Conservation (phyloP, 192 early-diverging fungal genomes). For the Linnemannia zychae region DNA sequence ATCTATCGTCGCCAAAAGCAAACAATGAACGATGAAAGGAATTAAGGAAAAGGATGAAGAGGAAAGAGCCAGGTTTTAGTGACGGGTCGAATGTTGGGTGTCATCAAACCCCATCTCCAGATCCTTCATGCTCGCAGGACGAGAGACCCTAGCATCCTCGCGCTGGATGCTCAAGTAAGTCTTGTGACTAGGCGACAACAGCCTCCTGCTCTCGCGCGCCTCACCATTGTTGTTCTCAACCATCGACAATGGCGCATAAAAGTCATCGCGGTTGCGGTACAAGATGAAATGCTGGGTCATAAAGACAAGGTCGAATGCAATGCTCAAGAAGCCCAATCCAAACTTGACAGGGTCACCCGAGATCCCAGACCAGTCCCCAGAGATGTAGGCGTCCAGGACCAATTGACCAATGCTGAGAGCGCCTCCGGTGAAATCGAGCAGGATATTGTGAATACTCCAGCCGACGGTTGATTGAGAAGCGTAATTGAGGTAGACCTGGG, state of each 20-base stretch:
- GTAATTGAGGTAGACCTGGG: slow-evolving; percentile 82
- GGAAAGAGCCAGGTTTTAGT: slow-evolving; percentile 1
- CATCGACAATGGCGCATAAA: slow-evolving; percentile 39
- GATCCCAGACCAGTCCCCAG: slow-evolving; percentile 73
- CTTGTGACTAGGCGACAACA: slow-evolving; percentile 21
- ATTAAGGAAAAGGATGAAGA: background rate
- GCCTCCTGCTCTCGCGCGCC: slow-evolving; percentile 2
- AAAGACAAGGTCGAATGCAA: slow-evolving; percentile 86
- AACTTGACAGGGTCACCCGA: slow-evolving; percentile 72
- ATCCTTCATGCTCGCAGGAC: slow-evolving; percentile 30
- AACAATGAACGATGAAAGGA: background rate
- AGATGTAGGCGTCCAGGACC: slow-evolving; percentile 75
- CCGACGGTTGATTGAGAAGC: slow-evolving; percentile 81
- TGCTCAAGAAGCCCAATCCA: slow-evolving; percentile 81
- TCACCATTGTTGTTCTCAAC: slow-evolving; percentile 33
- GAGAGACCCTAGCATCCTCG: background rate
- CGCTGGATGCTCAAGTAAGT: slow-evolving; percentile 15
- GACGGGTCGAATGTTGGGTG: background rate
- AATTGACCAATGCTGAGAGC: slow-evolving; percentile 79
- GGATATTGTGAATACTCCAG: slow-evolving; percentile 90
- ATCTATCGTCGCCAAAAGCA: background rate
- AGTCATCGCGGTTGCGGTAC: slow-evolving; percentile 63
- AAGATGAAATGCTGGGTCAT: slow-evolving; percentile 85
- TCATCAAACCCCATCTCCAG: slow-evolving; percentile 18
- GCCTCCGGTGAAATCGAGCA: slow-evolving; percentile 90